A percentile compares a stretch with the other conserved stretches of the same genome.
These are phyloP conservation scores for Taphrina confusa DNA, from an alignment of 1,139 yeast genomes.

Conservation along the genomic window DNA sequence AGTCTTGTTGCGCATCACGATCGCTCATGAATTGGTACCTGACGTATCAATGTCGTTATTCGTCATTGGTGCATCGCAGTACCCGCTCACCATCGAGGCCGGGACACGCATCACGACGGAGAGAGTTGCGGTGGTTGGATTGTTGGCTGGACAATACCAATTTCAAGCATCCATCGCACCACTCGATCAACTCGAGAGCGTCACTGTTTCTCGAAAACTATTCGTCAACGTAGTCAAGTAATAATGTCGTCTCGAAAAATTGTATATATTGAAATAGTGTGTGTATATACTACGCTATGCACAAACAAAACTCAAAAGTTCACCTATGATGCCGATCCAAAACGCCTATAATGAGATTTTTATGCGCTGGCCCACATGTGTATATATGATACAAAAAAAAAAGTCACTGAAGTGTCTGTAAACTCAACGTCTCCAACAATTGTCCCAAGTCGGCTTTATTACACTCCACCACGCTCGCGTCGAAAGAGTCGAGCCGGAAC, in stretches of 20 bases:
- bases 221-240: neutral
- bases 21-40: neutral
- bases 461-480: constrained; percentile 88
- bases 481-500: constrained; percentile 89
- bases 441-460: constrained; percentile 83
- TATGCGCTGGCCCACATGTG: too few species aligned
- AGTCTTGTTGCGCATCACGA: neutral
- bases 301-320: too few species aligned
- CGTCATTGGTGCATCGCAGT: constrained; percentile 6
- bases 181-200: neutral
- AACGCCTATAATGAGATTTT: too few species aligned
- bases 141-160: neutral
- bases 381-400: too few species aligned
- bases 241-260: too few species aligned
- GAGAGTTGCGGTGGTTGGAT: neutral
- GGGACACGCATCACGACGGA: neutral
- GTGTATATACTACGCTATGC: too few species aligned
- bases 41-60: neutral
- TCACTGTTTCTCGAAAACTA: constrained; percentile 1
- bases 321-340: too few species aligned
- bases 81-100: neutral
- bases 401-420: constrained; percentile 21
- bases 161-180: neutral
- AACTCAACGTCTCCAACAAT: constrained; percentile 75
- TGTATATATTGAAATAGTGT: too few species aligned